Base-by-base conservation (phyloP, 208 protist genomes). In the Trypanosoma mega region DNA sequence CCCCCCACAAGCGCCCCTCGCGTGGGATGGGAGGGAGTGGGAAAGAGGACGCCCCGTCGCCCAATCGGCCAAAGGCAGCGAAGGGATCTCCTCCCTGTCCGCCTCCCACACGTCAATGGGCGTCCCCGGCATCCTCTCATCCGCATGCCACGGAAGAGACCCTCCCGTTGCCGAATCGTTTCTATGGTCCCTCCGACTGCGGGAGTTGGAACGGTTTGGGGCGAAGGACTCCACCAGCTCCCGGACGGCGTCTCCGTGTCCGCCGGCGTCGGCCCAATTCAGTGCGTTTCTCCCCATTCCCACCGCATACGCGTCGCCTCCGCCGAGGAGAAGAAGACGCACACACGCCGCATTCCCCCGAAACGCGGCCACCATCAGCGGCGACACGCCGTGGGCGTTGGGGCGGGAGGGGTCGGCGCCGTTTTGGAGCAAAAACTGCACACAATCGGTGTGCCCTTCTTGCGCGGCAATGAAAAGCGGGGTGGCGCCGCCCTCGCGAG, bases 281-380 rank as follows among this genome's bases (percentile, higher is more conserved):
- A 63, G 30, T 14, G 56, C 55, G 31, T 62, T 68, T 20, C 52
- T 34, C 18, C 73, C 65, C 24, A 51, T 23, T 34, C 54, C 58
- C 14, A 23, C 39, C 26, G 48, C 31, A 44, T 54, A 36, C 20
- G 52, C 51, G 39, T 79, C 62, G 7, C 62, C 62, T n/a, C 67
- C 66, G 21, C 31, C 67, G 24, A 41, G 39, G 14, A 69, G 52
- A 2, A 79, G 37, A 27, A 50, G 12, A 34, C 31, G 18, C 4
- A 73, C 61, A 41, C 61, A 72, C 12, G 29, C 37, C 16, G 49
- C 26, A 34, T 74, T 59, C 7, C 73, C 67, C 36, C 66, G 67
- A 58, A 74, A 56, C 2, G 73, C 65, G 1, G 73, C 73, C 33
- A 79, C 59, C 73, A 79, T 79, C 31, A 79, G 53, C 24, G 73